Conservation (phyloP, 2,329 filamentous ascomycete species). For the Aspergillus ibericus region DNA sequence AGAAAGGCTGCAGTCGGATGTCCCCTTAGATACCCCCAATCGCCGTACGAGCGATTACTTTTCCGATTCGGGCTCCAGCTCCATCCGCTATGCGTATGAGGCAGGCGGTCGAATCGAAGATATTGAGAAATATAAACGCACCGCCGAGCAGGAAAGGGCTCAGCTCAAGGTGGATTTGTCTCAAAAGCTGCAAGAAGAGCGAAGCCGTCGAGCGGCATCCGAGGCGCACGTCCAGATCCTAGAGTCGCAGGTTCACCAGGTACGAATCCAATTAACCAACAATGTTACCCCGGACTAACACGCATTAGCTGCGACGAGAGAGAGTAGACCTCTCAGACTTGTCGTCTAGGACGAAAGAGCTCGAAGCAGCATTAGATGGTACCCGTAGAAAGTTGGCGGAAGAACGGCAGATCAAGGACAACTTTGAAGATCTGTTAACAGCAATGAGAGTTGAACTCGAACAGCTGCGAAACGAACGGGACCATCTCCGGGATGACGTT, state of each 20-base stretch:
- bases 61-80: slow-evolving; percentile 90
- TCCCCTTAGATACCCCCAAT: slow-evolving; percentile 52
- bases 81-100: slow-evolving; percentile 71
- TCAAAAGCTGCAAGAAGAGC: slow-evolving; percentile 83
- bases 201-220: slow-evolving; percentile 69
- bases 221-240: slow-evolving; percentile 83
- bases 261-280: slow-evolving; percentile 32
- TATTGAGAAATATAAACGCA: slow-evolving; percentile 77
- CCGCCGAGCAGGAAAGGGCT: slow-evolving; percentile 87
- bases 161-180: slow-evolving; percentile 81
- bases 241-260: slow-evolving; percentile 72
- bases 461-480: slow-evolving; percentile 80
- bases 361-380: slow-evolving; percentile 80
- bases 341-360: slow-evolving; percentile 67
- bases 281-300: slow-evolving; percentile 11
- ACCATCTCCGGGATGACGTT: slow-evolving; percentile 78
- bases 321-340: slow-evolving; percentile 52
- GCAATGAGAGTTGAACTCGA: slow-evolving; percentile 82
- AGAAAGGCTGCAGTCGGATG: slow-evolving; percentile 80
- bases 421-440: slow-evolving; percentile 86
- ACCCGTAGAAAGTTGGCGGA: slow-evolving; percentile 77
- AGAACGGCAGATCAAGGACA: slow-evolving; percentile 83
- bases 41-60: slow-evolving; percentile 95
- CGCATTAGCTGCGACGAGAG: slow-evolving; percentile 46
- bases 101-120: slow-evolving; percentile 61